Evolutionary conservation across 176 grass and related monocot species (phyloP).

Genomic region (Saccharum officinarum): DNA sequence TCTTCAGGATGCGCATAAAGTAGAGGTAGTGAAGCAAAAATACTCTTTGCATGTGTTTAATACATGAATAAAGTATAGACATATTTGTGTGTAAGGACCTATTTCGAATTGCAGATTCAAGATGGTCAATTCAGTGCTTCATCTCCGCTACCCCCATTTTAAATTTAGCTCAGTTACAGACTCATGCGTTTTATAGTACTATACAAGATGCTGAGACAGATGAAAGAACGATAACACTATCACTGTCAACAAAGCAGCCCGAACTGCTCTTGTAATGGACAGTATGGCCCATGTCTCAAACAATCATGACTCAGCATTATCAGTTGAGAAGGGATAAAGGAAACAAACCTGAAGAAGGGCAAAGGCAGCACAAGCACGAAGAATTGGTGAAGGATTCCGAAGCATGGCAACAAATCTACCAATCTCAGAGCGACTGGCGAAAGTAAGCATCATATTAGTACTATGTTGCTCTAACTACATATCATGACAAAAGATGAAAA

Average conservation of each 20-base stretch:
- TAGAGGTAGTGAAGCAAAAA: not conserved
- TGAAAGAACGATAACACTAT: not conserved
- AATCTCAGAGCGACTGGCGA: constrained; percentile 79
- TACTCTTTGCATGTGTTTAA: not conserved
- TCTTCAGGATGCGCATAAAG: not conserved
- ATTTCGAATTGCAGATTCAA: not conserved
- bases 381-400: constrained; percentile 77
- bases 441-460: constrained; percentile 38
- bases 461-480: constrained; percentile 25
- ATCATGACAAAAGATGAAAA: constrained; percentile 9
- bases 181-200: not conserved
- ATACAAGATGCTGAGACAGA: not conserved
- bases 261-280: constrained; percentile 8
- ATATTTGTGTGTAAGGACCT: not conserved
- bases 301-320: not conserved
- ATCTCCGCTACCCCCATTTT: not conserved
- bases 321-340: constrained; percentile 8
- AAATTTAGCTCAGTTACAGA: not conserved
- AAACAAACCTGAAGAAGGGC: constrained; percentile 96
- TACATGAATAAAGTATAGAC: not conserved
- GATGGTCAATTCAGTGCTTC: not conserved
- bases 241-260: not conserved
- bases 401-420: constrained; percentile 96
- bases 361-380: constrained; percentile 98
- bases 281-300: not conserved